These are phyloP conservation scores for Escallonia rubra DNA, from an alignment of 129 eudicot genomes.

Conservation along the genomic window DNA sequence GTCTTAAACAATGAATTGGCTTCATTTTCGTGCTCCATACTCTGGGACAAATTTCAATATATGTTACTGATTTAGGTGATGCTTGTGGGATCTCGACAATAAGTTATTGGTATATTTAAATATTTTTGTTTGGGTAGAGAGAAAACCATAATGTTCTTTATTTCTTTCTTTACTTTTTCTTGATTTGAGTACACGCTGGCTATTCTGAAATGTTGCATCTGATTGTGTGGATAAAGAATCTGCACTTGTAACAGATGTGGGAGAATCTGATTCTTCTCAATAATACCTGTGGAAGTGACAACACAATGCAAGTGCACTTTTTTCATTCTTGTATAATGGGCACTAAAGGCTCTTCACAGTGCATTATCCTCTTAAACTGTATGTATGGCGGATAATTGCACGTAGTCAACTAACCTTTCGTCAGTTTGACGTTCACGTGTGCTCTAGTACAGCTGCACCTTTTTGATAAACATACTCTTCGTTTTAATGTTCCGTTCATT, in stretches of 20 bases:
- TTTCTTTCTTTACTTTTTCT: not conserved
- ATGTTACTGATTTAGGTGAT: no score
- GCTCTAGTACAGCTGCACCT: not conserved
- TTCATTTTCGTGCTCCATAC: no score
- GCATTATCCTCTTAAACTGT: no score
- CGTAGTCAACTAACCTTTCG: not conserved
- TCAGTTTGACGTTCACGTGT: not conserved
- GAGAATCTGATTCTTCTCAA: not conserved
- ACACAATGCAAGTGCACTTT: no score
- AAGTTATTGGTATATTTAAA: no score
- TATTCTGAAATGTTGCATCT: not conserved
- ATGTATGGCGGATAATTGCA: not conserved
- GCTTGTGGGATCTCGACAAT: no score
- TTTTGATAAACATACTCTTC: not conserved
- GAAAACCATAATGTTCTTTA: not conserved
- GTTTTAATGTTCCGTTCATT: not conserved
- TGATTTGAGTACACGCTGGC: not conserved
- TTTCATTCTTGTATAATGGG: no score
- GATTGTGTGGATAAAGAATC: not conserved
- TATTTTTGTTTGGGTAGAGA: no score
- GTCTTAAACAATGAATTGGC: no score
- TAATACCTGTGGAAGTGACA: not conserved
- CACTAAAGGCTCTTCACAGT: no score
- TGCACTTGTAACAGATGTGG: not conserved
- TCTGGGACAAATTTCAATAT: no score